Percentiles rank a stretch among this genome's conserved stretches.
These are phyloP conservation scores for Trichosanthes truncata DNA, from an alignment of 306 rosid genomes.

Conservation along the genomic window DNA sequence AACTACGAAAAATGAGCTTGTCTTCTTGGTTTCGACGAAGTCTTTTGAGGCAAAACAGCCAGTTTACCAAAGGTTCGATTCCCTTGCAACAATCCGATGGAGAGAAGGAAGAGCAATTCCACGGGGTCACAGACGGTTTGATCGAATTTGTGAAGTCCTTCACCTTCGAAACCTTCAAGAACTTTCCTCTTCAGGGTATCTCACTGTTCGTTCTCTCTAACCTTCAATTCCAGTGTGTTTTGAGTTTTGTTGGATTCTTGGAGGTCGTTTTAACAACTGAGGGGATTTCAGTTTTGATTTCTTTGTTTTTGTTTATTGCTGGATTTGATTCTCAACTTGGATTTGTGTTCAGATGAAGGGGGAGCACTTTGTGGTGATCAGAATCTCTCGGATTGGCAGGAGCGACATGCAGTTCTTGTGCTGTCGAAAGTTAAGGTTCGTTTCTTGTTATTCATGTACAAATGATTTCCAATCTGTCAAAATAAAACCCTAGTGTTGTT, in stretches of 20 bases:
- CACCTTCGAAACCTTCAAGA: constrained; percentile 67
- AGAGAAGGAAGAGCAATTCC: constrained; percentile 17
- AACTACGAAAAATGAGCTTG: constrained; percentile 28
- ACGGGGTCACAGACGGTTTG: constrained; percentile 55
- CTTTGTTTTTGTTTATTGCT: not conserved
- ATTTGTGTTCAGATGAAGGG: constrained; percentile 31
- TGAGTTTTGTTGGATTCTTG: not conserved
- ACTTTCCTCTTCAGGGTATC: constrained; percentile 62
- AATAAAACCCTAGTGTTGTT: not conserved
- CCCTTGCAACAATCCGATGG: constrained; percentile 14
- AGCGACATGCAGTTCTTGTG: constrained; percentile 64
- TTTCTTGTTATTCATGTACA: constrained; percentile 6
- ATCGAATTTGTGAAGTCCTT: constrained; percentile 51
- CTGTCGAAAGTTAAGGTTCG: constrained; percentile 76
- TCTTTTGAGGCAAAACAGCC: constrained; percentile 20
- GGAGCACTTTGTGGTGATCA: constrained; percentile 26
- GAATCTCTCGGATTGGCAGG: constrained; percentile 87
- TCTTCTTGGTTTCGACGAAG: constrained; percentile 60
- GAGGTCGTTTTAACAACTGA: not conserved
- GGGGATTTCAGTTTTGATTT: not conserved
- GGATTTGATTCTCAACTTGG: not conserved
- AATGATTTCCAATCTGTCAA: not conserved
- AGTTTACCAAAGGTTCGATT: constrained; percentile 18
- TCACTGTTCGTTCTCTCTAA: not conserved
- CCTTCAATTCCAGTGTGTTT: not conserved